These are phyloP conservation scores for Monosporascus ibericus DNA, from an alignment of 2,329 filamentous ascomycete species.

Conservation along the genomic window DNA sequence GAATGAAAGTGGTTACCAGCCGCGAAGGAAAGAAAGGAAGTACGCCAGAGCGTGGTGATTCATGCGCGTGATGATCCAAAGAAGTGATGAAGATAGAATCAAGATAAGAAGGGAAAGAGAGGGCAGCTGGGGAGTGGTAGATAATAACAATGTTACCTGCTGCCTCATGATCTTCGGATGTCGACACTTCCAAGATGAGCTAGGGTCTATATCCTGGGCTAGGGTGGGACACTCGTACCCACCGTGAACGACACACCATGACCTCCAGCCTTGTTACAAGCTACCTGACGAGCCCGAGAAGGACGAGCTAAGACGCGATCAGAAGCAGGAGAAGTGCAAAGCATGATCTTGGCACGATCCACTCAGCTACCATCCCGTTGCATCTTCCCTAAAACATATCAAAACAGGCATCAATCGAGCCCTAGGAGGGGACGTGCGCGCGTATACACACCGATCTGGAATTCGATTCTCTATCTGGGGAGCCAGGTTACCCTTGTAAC, in stretches of 20 bases:
- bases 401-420: slow-evolving; percentile 16
- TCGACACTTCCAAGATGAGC: slow-evolving; percentile 28
- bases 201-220: slow-evolving; percentile 25
- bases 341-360: slow-evolving; percentile 29
- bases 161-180: slow-evolving; percentile 27
- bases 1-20: slow-evolving; percentile 36
- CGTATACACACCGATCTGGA: not conserved
- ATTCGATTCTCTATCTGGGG: not conserved
- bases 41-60: slow-evolving; percentile 26
- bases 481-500: not conserved
- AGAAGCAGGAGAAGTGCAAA: slow-evolving; percentile 17
- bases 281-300: slow-evolving; percentile 21
- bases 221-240: slow-evolving; percentile 25
- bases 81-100: slow-evolving; percentile 31
- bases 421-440: slow-evolving; percentile 8
- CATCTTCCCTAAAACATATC: slow-evolving; percentile 23
- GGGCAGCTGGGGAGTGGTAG: slow-evolving; percentile 19
- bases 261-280: slow-evolving; percentile 37
- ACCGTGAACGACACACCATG: slow-evolving; percentile 24
- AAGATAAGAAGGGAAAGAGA: slow-evolving; percentile 30
- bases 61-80: slow-evolving; percentile 20
- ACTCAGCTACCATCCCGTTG: slow-evolving; percentile 21
- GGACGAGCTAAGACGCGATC: slow-evolving; percentile 28
- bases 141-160: slow-evolving; percentile 33
- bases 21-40: slow-evolving; percentile 35